Base-by-base conservation (phyloP, 495 filamentous ascomycete genomes). In the Penicillium robsamsonii region DNA sequence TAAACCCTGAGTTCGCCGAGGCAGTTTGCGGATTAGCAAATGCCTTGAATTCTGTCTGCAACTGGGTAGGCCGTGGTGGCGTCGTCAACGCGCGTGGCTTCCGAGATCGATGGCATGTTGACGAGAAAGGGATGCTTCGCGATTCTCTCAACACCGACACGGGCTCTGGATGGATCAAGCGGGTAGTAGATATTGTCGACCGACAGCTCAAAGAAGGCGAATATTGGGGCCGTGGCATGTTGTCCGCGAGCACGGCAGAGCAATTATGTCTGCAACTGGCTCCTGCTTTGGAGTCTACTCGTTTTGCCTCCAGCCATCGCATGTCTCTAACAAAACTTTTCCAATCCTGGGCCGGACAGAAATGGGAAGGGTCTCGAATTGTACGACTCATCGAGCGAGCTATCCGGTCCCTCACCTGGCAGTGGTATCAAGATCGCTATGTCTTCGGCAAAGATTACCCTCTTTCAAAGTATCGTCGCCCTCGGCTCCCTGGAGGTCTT, bases 1-100 rank as follows among this genome's bases (percentile, higher is more conserved):
- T 91, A 31, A 99, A 93, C 61, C 94, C 94, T 0, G 89, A 96
- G 22, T 99, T 99, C 74, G 92, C 95, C 12, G 94, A 97, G 74
- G 94, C 94, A 4, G 92, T 97, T 1, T 99, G 94, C 68, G 94
- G 94, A 12, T 80, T 99, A 46, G 94, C 93, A 12, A 97, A 96
- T 61, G 95, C 94, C 24, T 81, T 97, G 27, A 97, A 96, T 67
- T 97, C 94, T 29, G 92, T 99, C 30, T 99, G 94, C 64, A 91
- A 91, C 64, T 99, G 94, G 94, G 81, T 79, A 60, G 93, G 91
- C 15, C 87, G 94, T 45, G 94, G 94, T 58, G 94, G 94, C 10
- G 84, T 96, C 52, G 74, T 87, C 15, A 81, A 87, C 31, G 81
- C 87, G 42, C 76, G 73, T 49, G 90, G 89, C 22, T 84, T 79